Percentiles rank a stretch among this genome's conserved stretches.
Conservation (phyloP, 148 eudicot genomes). For the Silene conica region DNA sequence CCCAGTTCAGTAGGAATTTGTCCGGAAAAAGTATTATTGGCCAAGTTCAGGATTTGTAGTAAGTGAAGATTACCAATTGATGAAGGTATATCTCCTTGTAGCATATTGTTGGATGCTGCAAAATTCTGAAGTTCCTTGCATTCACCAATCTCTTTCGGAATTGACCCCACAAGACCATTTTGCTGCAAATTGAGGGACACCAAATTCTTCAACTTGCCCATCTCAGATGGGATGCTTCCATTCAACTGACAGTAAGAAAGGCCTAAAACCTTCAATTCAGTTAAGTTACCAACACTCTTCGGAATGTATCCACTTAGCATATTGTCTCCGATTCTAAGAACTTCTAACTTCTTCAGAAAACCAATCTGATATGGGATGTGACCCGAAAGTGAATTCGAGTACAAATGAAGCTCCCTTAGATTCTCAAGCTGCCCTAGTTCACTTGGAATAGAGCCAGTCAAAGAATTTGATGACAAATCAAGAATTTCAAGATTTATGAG, state of each 20-base stretch:
- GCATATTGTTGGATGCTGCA: constrained; percentile 69
- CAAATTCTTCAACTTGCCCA: constrained; percentile 60
- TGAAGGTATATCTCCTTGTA: constrained; percentile 64
- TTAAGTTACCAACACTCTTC: constrained; percentile 45
- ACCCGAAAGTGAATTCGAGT: constrained; percentile 59
- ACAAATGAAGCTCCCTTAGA: constrained; percentile 46
- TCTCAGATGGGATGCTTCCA: constrained; percentile 69
- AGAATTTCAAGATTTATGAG: constrained; percentile 54
- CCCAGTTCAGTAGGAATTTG: constrained; percentile 51
- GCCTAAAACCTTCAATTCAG: constrained; percentile 51
- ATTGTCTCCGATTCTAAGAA: constrained; percentile 76
- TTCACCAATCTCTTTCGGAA: constrained; percentile 51
- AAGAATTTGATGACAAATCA: constrained; percentile 60
- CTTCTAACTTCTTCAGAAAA: constrained; percentile 49
- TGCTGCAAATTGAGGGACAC: constrained; percentile 62
- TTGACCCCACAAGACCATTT: constrained; percentile 48
- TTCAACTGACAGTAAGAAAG: constrained; percentile 65
- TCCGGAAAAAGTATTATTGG: constrained; percentile 69
- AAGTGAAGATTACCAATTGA: constrained; percentile 49
- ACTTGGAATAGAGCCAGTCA: constrained; percentile 61
- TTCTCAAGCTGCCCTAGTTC: constrained; percentile 56
- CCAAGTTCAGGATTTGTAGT: constrained; percentile 60
- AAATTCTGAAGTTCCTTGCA: constrained; percentile 55
- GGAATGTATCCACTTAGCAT: constrained; percentile 49
- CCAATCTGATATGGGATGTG: constrained; percentile 56